phyloP scores from a whole-genome alignment of 768 basidiomycete genomes.

The Calvatia gigantea region DNA sequence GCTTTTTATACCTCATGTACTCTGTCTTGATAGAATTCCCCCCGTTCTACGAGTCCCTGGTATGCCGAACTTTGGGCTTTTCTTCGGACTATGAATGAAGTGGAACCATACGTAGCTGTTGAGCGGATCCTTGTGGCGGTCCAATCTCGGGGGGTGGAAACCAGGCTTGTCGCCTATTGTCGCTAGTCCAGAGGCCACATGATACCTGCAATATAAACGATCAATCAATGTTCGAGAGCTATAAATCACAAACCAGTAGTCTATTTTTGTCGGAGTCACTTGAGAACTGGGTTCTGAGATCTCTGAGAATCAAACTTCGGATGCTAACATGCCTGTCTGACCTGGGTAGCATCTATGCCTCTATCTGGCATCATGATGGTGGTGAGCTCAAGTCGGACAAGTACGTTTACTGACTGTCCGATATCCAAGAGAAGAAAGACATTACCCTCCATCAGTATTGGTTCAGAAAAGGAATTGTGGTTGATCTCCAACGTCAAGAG shows the following conservation, averaged over 20 bases:
- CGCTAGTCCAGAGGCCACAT: constrained; percentile 4
- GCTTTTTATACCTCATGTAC: not conserved
- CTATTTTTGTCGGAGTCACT: not conserved
- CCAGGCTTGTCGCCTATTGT: constrained; percentile 1
- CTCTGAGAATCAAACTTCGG: too few relatives aligned
- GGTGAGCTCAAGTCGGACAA: too few relatives aligned
- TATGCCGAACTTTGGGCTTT: constrained; percentile 11
- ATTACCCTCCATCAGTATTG: not conserved
- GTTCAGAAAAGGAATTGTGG: not conserved
- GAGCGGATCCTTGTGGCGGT: not conserved
- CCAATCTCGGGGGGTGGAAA: constrained; percentile 3
- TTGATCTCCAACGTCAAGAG: not conserved
- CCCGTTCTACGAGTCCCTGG: not conserved
- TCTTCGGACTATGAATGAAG: not conserved
- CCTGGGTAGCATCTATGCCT: too few relatives aligned
- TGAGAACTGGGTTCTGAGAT: too few relatives aligned
- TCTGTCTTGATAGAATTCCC: not conserved
- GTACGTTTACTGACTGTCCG: too few relatives aligned
- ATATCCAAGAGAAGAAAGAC: too few relatives aligned
- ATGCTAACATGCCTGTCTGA: too few relatives aligned
- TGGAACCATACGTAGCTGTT: not conserved
- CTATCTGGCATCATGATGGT: too few relatives aligned
- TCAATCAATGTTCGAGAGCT: not conserved
- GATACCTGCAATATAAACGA: not conserved
- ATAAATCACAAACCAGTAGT: not conserved